Conservation (phyloP, 306 rosid species). For the Gleditsia sinensis region DNA sequence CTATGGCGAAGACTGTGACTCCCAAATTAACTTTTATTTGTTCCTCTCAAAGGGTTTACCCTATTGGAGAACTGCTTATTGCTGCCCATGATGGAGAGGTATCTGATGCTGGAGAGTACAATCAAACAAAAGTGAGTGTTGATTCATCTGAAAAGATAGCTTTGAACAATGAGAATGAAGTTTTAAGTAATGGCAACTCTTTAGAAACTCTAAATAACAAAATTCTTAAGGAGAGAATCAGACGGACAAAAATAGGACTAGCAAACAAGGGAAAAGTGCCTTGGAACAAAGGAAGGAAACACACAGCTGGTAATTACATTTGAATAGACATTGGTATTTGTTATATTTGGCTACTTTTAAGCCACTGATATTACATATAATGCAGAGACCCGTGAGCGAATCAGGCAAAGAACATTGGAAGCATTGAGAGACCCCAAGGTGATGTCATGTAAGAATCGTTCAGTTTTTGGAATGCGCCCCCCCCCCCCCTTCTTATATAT, state of each 20-base stretch:
- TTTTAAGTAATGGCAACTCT: conserved; percentile 28
- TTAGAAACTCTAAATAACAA: conserved; percentile 18
- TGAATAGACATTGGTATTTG: conserved; percentile 15
- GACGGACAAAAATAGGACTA: conserved; percentile 74
- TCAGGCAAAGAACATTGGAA: conserved; percentile 72
- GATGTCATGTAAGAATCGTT: conserved; percentile 74
- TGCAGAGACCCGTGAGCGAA: conserved; percentile 75
- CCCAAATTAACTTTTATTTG: conserved; percentile 32
- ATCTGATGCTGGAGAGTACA: conserved; percentile 24
- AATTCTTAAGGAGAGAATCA: conserved; percentile 59
- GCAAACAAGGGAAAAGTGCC: conserved; percentile 92
- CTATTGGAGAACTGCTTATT: conserved; percentile 40
- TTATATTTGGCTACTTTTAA: conserved; percentile 27
- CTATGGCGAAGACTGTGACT: conserved; percentile 30
- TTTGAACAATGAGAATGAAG: conserved; percentile 27
- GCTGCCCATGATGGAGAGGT: conserved; percentile 38
- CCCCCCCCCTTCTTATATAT: conserved; percentile 13
- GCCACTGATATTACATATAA: conserved; percentile 16
- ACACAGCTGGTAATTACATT: conserved; percentile 59
- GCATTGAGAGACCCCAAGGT: conserved; percentile 93
- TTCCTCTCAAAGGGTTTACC: conserved; percentile 40
- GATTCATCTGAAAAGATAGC: conserved; percentile 31
- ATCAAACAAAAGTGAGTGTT: conserved; percentile 27
- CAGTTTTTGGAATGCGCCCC: conserved; percentile 37
- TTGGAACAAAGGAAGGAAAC: conserved; percentile 96